phyloP scores from a whole-genome alignment of 2,329 filamentous ascomycete genomes.

The Fusarium kyushuense region DNA sequence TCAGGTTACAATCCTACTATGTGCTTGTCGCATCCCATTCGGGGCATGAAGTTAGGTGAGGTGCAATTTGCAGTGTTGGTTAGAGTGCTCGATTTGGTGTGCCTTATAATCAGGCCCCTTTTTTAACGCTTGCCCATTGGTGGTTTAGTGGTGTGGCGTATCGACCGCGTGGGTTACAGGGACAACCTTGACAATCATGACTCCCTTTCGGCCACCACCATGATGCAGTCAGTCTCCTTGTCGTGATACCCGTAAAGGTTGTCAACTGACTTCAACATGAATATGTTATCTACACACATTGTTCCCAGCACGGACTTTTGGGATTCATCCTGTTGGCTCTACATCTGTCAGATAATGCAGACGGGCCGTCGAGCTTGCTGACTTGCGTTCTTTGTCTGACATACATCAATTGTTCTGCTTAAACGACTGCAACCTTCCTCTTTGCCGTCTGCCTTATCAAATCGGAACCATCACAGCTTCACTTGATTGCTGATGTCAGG shows the following conservation, averaged over 20 bases:
- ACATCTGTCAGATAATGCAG: neutral
- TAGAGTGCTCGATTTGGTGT: neutral
- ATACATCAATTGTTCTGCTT: neutral
- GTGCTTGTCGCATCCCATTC: neutral
- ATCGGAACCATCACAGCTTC: neutral
- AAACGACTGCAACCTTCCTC: neutral
- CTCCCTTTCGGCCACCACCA: constrained; percentile 15
- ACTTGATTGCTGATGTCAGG: neutral
- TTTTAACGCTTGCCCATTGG: constrained; percentile 7
- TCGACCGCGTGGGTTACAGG: constrained; percentile 39
- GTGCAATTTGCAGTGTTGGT: constrained; percentile 15
- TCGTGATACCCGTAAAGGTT: neutral
- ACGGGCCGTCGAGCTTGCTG: constrained; percentile 2
- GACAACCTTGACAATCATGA: constrained; percentile 11
- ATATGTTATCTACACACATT: constrained; percentile 24
- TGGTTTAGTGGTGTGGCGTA: constrained; percentile 33
- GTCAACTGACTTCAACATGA: constrained; percentile 13
- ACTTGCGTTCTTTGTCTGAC: constrained; percentile 16
- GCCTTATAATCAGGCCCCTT: constrained; percentile 20
- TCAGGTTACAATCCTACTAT: neutral
- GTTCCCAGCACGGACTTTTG: constrained; percentile 23
- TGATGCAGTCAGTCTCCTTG: constrained; percentile 10
- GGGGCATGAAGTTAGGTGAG: neutral
- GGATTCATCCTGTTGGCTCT: constrained; percentile 2
- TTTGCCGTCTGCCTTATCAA: neutral